These are phyloP conservation scores for Fragilariopsis cylindrus DNA, from an alignment of 108 stramenopile genomes.

Conservation along the genomic window DNA sequence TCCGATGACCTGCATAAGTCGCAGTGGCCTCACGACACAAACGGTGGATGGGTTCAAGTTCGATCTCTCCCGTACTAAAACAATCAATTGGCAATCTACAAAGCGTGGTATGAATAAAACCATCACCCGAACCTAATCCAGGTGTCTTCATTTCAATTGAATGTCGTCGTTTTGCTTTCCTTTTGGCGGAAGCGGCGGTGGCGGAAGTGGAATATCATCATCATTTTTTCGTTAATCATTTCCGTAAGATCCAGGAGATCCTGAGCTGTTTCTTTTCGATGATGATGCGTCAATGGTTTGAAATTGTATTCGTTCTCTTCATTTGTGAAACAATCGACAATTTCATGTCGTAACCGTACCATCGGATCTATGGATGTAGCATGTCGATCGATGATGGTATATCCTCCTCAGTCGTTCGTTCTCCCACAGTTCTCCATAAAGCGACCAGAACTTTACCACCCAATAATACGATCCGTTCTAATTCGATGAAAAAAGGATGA, in stretches of 20 bases:
- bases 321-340: constrained; percentile 59
- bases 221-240: constrained; percentile 1
- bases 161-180: constrained; percentile 23
- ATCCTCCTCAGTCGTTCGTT: constrained; percentile 43
- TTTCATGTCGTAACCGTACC: constrained; percentile 50
- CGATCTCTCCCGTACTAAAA: constrained; percentile 46
- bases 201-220: background rate
- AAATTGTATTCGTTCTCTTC: constrained; percentile 38
- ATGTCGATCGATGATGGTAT: constrained; percentile 50
- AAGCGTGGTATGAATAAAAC: constrained; percentile 67
- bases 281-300: constrained; percentile 48
- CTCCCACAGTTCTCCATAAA: constrained; percentile 59
- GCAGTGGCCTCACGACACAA: constrained; percentile 61
- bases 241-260: background rate
- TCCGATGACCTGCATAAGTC: constrained; percentile 58
- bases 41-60: constrained; percentile 51
- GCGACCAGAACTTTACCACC: constrained; percentile 61
- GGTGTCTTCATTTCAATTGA: constrained; percentile 56
- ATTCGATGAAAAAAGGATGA: constrained; percentile 57
- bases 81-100: constrained; percentile 59
- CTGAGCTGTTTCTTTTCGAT: constrained; percentile 5
- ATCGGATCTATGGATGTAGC: constrained; percentile 51
- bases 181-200: constrained; percentile 18
- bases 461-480: constrained; percentile 57
- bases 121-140: constrained; percentile 54